Evolutionary conservation across 805 yeast species (phyloP), one percentile per base, ranked within the genome.

Genomic region (Candida incommunis): DNA sequence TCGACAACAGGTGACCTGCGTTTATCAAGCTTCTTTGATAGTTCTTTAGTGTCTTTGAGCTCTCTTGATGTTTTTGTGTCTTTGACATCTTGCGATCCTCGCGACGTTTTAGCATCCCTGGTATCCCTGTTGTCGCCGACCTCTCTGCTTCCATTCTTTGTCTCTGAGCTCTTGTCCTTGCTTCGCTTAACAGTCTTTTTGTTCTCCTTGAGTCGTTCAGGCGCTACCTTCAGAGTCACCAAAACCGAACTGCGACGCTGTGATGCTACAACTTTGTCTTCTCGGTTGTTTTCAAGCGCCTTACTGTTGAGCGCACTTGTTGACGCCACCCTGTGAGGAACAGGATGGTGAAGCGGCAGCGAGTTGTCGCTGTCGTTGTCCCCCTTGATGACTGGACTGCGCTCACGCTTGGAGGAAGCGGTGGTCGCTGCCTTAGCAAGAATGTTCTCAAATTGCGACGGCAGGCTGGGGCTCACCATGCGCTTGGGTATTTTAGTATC

Each of bases 401-500:
- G 35, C 25, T 41, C 35, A 27, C 47, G n/a, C 34, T 18, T 25
- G 15, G 41, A 15, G 20, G 25, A 35, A 23, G 23, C 25, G 23
- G 42, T 45, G 18, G 20, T 11, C 37, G 13, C 4, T 5, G 46
- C 44, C 18, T 23, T 22, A 27, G 18, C 27, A 27, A 42, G 45
- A 44, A 31, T 18, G 18, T 31, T 31, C n/a, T 53, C 59, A 42
- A 58, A 63, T 25, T 52, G 50, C 2, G 65, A 54, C 1, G 70
- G 70, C 13, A 66, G 54, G 15, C 68, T 64, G 2, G 69, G 69
- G 48, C 67, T 63, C 44, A 65, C 50, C 56, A 64, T 64, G 16
- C 51, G 50, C 27, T 54, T 46, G 11, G 62, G 64, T 21, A 62
- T 49, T 7, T 18, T 7, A 16, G 18, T 16, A 25, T 25, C 27